Conservation (phyloP, 2,329 filamentous ascomycete genomes). For the Lizonia empirigonia region DNA sequence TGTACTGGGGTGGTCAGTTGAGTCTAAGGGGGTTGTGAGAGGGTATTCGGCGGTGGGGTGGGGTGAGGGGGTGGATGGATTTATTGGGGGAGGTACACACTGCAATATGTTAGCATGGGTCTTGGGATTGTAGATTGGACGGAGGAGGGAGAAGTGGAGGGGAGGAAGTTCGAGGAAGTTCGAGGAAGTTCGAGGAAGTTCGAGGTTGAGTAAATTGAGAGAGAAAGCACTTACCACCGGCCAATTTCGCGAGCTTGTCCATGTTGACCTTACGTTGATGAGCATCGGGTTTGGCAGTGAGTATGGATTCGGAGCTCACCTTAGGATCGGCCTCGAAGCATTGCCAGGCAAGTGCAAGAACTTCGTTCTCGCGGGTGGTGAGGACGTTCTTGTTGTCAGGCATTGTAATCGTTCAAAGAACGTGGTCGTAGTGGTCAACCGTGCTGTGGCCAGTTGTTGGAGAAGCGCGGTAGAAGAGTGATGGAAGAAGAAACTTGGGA, state of each 20-base stretch:
- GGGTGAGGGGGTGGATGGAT: too few species aligned
- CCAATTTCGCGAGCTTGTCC: conserved; percentile 20
- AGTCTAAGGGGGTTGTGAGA: too few species aligned
- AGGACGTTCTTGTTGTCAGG: conserved; percentile 15
- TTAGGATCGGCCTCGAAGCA: conserved; percentile 42
- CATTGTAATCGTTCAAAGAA: background rate
- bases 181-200: background rate
- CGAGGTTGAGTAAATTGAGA: background rate
- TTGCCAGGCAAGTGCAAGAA: conserved; percentile 42
- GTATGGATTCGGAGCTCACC: conserved; percentile 17
- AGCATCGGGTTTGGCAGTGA: background rate
- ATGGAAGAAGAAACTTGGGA: background rate
- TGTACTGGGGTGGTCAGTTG: conserved; percentile 25
- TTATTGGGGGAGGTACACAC: background rate
- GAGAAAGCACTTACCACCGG: conserved; percentile 6
- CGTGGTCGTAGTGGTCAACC: background rate
- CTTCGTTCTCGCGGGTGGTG: conserved; percentile 35
- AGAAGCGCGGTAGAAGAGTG: background rate
- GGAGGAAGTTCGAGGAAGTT: background rate
- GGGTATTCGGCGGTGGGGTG: background rate
- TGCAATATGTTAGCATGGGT: background rate
- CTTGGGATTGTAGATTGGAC: background rate
- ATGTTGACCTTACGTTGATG: conserved; percentile 15
- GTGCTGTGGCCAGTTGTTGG: background rate
- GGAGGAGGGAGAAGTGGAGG: background rate